Base-by-base conservation (phyloP, 306 rosid genomes). In the Malus fusca region DNA sequence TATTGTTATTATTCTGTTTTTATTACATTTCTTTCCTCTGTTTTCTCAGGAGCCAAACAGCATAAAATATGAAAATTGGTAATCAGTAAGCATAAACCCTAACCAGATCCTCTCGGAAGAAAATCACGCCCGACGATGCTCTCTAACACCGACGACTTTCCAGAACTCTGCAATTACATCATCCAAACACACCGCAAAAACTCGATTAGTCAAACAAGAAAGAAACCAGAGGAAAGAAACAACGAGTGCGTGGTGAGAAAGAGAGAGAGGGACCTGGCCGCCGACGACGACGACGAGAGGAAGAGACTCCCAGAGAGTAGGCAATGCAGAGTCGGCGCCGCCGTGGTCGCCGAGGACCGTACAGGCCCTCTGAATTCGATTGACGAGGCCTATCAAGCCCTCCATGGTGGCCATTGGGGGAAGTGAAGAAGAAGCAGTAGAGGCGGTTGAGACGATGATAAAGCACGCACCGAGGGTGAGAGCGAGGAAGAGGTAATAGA, bases 71-170 rank as follows among this genome's bases (percentile, higher is more conserved):
- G 21, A 7, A 33, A 31, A 42, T 19, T 6, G 25, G 11, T 33
- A 69, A 46, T 55, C 52, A 55, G 17, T 21, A 10, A 33, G 58
- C 66, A 63, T 8, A 31, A 61, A 21, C 58, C 73, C 72, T 14
- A 37, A 92, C 97, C 97, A 78, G 97, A 92, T 69, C 96, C 97
- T 55, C 97, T 77, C 3, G 97, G 97, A 25, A 92, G 97, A 88
- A 92, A 90, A 82, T 90, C 97, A 46, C 93, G 97, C 56, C 96
- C 96, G 21, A 92, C 93, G n/a, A 92, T 81, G 77, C 97, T 85
- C 87, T 90, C 97, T 66, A 92, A 80, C 59, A 85, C 97, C 21
- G 96, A 92, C 1, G 96, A 92, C 75, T 88, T 92, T 75, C 97
- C 93, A 55, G 96, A 90, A 76, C 93, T 88, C 97, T 92, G 85